Base-by-base conservation (phyloP, 768 basidiomycete species). In the Obba rivulosa region DNA sequence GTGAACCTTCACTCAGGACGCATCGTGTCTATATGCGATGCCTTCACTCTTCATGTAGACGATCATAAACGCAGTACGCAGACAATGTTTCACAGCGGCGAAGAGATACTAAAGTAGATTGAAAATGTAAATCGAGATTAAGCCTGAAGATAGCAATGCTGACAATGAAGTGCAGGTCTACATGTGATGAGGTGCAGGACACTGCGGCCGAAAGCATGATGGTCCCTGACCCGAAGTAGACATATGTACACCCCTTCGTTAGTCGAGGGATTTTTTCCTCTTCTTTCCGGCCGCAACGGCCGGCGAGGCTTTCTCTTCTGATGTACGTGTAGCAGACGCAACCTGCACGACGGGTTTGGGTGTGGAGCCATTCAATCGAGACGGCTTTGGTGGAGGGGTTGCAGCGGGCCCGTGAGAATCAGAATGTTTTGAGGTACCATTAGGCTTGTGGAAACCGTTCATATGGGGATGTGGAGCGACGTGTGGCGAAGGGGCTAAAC, bases 251-350 rank as follows among this genome's bases (percentile, higher is more conserved):
- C 34, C 37, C 4, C 7, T 21, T 18, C 7, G 17, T 50, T 59
- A 71, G 44, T 61, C 65, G 16, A 70, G 50, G 8, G 69, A 68
- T 57, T 77, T 80, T 67, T 80, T 81, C 51, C 80, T 71, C 60
- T 82, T 82, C 63, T 72, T 77, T 22, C 77, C 75, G 47, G 71
- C 72, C 31, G 63, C 58, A 17, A 64, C 53, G 16, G 47, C 43
- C 9, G 63, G 58, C 11, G 61, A 55, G 3, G 53, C 16, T 41
- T 54, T 48, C 7, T 49, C 35, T 45, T 45, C 43, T 28, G 55
- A 34, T 17, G 52, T 24, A 13, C 47, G 45, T 1, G 48, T 10
- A 13, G 13, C 28, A 5, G 28, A 31, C 13, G 28, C 38, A 43
- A 45, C 22, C 41, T 17, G 13, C 25, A n/a, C 41, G 4, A 46